Conservation (phyloP, 2,329 filamentous ascomycete species). For the Cladosporium sp. region DNA sequence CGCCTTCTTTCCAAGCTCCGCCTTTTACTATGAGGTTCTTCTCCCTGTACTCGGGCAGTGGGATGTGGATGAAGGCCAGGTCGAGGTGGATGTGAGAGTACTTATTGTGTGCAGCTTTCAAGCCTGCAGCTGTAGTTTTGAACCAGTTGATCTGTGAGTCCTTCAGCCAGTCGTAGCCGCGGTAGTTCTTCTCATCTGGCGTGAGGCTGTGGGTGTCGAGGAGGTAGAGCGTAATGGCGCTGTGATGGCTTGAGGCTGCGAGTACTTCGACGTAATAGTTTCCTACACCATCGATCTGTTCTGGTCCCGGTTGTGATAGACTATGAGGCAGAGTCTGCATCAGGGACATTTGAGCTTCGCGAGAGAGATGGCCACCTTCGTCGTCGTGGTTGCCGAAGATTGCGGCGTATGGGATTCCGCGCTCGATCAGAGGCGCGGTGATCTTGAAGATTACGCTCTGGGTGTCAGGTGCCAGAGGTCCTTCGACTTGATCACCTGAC, state of each 20-base stretch:
- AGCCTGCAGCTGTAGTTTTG: constrained; percentile 65
- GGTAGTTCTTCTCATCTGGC: constrained; percentile 79
- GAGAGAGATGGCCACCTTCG: constrained; percentile 64
- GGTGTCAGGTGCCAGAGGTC: constrained; percentile 84
- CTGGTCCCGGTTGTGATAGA: constrained; percentile 76
- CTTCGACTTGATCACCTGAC: constrained; percentile 92
- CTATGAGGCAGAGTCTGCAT: constrained; percentile 86
- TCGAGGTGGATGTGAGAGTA: constrained; percentile 94
- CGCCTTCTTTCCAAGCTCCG: constrained; percentile 74
- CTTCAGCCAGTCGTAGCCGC: constrained; percentile 98
- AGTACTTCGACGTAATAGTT: constrained; percentile 94
- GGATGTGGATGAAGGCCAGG: constrained; percentile 95
- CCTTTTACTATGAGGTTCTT: constrained; percentile 50
- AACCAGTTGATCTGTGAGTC: constrained; percentile 95
- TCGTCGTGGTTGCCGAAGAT: constrained; percentile 99
- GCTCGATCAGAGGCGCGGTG: constrained; percentile 74
- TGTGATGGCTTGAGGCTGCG: constrained; percentile 77
- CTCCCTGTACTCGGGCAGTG: constrained; percentile 79
- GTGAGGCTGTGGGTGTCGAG: constrained; percentile 91
- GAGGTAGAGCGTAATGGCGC: constrained; percentile 89
- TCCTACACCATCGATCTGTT: constrained; percentile 80
- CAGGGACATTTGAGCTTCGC: constrained; percentile 76
- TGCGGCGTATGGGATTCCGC: constrained; percentile 84
- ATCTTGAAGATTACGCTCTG: constrained; percentile 95
- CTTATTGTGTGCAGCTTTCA: constrained; percentile 65